phyloP scores from a whole-genome alignment of 805 yeast genomes.

The Metschnikowia orientalis region DNA sequence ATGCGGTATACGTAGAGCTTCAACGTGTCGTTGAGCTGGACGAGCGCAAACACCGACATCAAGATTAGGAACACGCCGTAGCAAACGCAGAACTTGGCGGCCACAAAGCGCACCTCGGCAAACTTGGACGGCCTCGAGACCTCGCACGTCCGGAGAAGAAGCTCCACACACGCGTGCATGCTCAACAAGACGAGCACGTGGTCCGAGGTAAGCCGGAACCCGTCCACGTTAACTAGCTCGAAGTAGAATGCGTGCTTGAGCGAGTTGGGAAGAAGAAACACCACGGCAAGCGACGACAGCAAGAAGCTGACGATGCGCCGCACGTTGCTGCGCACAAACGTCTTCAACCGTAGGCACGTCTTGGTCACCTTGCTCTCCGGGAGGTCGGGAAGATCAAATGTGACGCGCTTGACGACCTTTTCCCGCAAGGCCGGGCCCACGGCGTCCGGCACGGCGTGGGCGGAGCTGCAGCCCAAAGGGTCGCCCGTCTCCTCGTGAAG shows the following conservation, averaged over 20 bases:
- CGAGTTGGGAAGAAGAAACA: conserved; percentile 10
- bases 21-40: conserved; percentile 12
- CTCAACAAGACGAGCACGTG: conserved; percentile 20
- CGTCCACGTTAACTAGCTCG: conserved; percentile 8
- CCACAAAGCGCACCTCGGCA: conserved; percentile 6
- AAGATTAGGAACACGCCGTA: conserved; percentile 12
- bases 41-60: conserved; percentile 2
- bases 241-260: conserved; percentile 22
- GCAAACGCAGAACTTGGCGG: conserved; percentile 6
- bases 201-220: conserved; percentile 21
- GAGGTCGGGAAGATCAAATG: conserved; percentile 8
- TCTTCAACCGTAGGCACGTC: conserved; percentile 1
- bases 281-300: not conserved
- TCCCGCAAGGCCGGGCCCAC: not conserved
- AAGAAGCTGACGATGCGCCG: conserved; percentile 5
- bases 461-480: too few species aligned
- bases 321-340: not conserved
- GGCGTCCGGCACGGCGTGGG: too few species aligned
- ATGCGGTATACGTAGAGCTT: conserved; percentile 13
- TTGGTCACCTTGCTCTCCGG: not conserved
- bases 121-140: conserved; percentile 1
- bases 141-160: conserved; percentile 3
- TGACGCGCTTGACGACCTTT: conserved; percentile 5
- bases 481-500: not conserved
- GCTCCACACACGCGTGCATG: conserved; percentile 5